A percentile compares a stretch with the other conserved stretches of the same genome.
Evolutionary conservation across 176 grass and related monocot species (phyloP).

Genomic region (Aegilops bicornis): DNA sequence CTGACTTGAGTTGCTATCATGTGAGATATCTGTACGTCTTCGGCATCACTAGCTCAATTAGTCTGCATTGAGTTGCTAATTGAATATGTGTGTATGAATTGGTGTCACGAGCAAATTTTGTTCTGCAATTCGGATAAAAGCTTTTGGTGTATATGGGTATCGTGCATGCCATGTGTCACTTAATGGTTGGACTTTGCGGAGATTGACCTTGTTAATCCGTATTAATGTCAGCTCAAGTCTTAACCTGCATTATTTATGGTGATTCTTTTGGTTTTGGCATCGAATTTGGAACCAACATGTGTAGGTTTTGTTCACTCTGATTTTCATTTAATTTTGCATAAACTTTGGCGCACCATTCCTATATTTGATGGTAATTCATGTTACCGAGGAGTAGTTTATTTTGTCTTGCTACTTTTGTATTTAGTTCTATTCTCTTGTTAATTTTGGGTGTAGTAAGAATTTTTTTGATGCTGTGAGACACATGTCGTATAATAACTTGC

Average conservation of each 20-base stretch:
- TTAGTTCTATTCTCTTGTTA: background rate
- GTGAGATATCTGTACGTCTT: background rate
- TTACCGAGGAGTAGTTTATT: background rate
- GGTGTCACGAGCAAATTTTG: background rate
- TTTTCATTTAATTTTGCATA: background rate
- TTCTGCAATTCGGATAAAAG: background rate
- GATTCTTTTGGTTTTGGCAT: background rate
- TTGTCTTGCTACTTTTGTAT: background rate
- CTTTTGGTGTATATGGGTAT: background rate
- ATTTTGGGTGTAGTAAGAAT: background rate
- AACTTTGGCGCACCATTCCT: background rate
- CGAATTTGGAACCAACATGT: background rate
- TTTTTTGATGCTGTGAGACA: background rate
- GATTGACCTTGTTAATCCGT: background rate
- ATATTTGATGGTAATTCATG: background rate
- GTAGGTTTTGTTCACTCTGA: background rate
- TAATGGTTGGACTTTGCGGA: background rate
- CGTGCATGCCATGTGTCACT: background rate
- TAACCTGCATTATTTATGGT: background rate
- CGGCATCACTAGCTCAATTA: background rate
- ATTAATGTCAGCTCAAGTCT: background rate
- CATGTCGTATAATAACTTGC: background rate
- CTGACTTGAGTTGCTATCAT: background rate
- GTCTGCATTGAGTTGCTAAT: constrained; percentile 10
- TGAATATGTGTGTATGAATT: background rate